These are phyloP conservation scores for Syzygium syzygioides DNA, from an alignment of 441 rosid genomes.

Conservation along the genomic window DNA sequence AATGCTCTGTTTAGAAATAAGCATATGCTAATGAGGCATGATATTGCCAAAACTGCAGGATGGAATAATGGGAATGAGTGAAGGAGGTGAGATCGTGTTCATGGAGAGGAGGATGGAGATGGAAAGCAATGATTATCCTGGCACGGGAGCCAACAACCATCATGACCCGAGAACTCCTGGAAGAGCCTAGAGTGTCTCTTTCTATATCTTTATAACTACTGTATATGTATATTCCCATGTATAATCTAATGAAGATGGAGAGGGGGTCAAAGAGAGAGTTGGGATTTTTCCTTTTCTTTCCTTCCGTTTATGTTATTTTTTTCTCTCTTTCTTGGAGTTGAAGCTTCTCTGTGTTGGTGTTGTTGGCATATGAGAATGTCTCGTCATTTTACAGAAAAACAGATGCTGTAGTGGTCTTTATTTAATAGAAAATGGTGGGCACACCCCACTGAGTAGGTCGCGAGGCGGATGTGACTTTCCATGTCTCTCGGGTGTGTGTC, in stretches of 20 bases:
- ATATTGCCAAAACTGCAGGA: conserved; percentile 16
- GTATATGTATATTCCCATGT: not conserved
- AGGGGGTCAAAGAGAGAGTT: not conserved
- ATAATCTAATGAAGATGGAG: not conserved
- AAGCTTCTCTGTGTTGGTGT: not conserved
- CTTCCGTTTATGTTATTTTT: not conserved
- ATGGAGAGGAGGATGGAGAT: conserved; percentile 42
- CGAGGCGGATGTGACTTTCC: not conserved
- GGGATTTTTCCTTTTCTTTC: not conserved
- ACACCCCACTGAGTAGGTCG: not conserved
- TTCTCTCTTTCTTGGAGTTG: not conserved
- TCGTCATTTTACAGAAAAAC: not conserved
- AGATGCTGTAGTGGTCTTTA: not conserved
- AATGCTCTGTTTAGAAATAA: not conserved
- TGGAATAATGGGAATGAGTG: conserved; percentile 9
- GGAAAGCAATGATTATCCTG: conserved; percentile 60
- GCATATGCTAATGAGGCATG: not conserved
- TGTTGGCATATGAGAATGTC: not conserved
- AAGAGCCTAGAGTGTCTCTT: conserved; percentile 15
- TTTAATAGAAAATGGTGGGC: not conserved
- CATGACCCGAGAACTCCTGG: conserved; percentile 71
- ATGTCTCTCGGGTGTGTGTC: not conserved
- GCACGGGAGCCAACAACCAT: conserved; percentile 66
- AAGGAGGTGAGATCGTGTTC: conserved; percentile 8
- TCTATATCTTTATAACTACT: not conserved